Evolutionary conservation across 192 early-diverging fungal genomes (phyloP), one percentile per base, ranked within the genome.

Genomic region (Chytriomyces sp.): DNA sequence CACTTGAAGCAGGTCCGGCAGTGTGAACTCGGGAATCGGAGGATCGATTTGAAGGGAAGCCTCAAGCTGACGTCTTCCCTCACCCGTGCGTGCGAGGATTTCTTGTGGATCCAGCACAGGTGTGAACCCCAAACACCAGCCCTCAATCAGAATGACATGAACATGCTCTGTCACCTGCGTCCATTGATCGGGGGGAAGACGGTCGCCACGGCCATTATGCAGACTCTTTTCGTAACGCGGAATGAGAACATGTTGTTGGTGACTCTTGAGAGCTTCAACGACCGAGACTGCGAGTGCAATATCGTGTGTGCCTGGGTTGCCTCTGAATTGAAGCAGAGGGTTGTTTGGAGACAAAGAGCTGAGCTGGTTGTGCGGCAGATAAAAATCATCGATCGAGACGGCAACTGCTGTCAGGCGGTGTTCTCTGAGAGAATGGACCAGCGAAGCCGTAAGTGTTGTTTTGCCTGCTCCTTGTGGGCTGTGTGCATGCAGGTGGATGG

Each of bases 121-220:
- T 67, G 53, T 26, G 76, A 97, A 98, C 1, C 96, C 97, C 8
- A 96, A 72, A 48, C 86, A 93, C 95, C 97, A 98, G 0, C 96
- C 97, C 80, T 98, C 97, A 77, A 97, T 92, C 45, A 98, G 77
- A 20, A 98, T 83, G 53, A 97, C 87, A 69, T 97, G 89, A 23
- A 93, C 65, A 0, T 93, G 91, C 11, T 84, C 77, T 6, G 72
- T 50, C 0, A 84, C 85, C 18, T 26, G 66, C 3, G 75, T 75
- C 94, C 94, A 98, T 46, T 89, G 48, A 5, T 70, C 60, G 24
- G 53, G n/a, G 5, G 91, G 86, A 0, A 88, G 23, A 9, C 94
- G 88, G 76, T 98, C 95, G 3, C 97, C 97, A 20, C 87, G 85
- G 0, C 97, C 97, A 62, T 84, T 68, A 64, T 91, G 62, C 45